Base-by-base conservation (phyloP, 2,329 filamentous ascomycete genomes). In the Neofusicoccum umdonicola region DNA sequence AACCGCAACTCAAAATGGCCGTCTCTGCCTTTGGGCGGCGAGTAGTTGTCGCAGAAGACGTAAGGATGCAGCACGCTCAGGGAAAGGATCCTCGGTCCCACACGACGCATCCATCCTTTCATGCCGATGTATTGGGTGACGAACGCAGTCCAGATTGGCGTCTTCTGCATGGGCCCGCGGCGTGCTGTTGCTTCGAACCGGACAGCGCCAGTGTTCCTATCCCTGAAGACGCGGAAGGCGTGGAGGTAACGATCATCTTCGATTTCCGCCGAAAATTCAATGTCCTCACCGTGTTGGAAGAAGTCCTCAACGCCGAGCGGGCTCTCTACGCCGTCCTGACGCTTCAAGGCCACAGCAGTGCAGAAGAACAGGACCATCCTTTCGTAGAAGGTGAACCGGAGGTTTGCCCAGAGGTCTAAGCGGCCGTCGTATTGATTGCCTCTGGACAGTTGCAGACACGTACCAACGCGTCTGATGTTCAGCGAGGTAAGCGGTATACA, bases 71-170 rank as follows among this genome's bases (percentile, higher is more conserved):
- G 74, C 52, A 83, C 78, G n/a, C 78, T 77, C 22, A 88, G 72
- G 27, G 82, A 72, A 2, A 86, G 73, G 1, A 79, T 78, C 44
- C 76, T 79, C 1, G 78, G 57, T 1, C 77, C 77, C 0, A 79
- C 68, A 11, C 73, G 74, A 45, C 78, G 79, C 65, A 84, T 78
- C 84, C 85, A 87, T 39, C 74, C 76, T 4, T 73, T 78, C 60
- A 79, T 76, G 34, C 75, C 74, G 39, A 85, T 73, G 63, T 82
- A 79, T 27, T 80, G 74, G 1, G 82, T 83, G 19, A 86, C 78
- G 66, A 86, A 86, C 0, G 83, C 83, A 2, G 85, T 88, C 86
- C 86, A 88, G 63, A 88, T 83, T 0, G 86, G 86, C 2, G 84
- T 82, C 19, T 80, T 77, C 67, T 82, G 81, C 74, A 83, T 79